Evolutionary conservation across 1,284 basidiomycete species (phyloP).

Genomic region (Trametes hirsuta): DNA sequence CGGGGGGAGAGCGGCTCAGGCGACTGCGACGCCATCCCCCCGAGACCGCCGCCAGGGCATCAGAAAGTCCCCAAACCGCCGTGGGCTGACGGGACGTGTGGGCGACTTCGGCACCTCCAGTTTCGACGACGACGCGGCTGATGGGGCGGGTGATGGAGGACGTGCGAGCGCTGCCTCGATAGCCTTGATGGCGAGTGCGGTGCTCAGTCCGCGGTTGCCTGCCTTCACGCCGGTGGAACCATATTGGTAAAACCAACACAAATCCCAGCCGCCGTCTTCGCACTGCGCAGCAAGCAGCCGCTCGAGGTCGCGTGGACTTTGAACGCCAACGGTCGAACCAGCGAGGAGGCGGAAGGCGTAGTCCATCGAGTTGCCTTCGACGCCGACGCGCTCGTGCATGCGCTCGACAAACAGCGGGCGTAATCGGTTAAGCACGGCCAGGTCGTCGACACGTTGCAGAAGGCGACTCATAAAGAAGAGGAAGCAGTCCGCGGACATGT

Average conservation of each 20-base stretch:
- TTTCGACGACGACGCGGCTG: constrained; percentile 12
- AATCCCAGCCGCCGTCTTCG: constrained; percentile 55
- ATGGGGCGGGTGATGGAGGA: constrained; percentile 18
- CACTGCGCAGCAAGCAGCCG: constrained; percentile 46
- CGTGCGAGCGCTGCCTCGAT: constrained; percentile 25
- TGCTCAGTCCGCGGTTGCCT: constrained; percentile 47
- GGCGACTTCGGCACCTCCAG: constrained; percentile 3
- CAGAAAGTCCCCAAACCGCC: constrained; percentile 15
- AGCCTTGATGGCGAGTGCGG: constrained; percentile 40
- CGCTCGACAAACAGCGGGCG: constrained; percentile 46
- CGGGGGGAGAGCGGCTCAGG: not conserved
- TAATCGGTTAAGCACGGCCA: constrained; percentile 38
- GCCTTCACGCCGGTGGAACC: constrained; percentile 44
- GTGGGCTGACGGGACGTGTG: constrained; percentile 10
- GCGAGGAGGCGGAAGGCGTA: constrained; percentile 53
- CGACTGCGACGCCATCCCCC: not conserved
- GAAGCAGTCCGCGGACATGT: constrained; percentile 55
- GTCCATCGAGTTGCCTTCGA: constrained; percentile 48
- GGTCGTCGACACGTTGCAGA: constrained; percentile 39
- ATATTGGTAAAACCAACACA: constrained; percentile 54
- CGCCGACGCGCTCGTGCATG: constrained; percentile 52
- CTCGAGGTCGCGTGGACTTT: constrained; percentile 46
- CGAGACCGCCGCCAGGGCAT: constrained; percentile 17
- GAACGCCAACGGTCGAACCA: constrained; percentile 44
- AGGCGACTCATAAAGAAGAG: constrained; percentile 57